Percentiles rank a stretch among this genome's conserved stretches.
phyloP scores from a whole-genome alignment of 2,329 filamentous ascomycete genomes.

The Pyrenochaeta sp. region DNA sequence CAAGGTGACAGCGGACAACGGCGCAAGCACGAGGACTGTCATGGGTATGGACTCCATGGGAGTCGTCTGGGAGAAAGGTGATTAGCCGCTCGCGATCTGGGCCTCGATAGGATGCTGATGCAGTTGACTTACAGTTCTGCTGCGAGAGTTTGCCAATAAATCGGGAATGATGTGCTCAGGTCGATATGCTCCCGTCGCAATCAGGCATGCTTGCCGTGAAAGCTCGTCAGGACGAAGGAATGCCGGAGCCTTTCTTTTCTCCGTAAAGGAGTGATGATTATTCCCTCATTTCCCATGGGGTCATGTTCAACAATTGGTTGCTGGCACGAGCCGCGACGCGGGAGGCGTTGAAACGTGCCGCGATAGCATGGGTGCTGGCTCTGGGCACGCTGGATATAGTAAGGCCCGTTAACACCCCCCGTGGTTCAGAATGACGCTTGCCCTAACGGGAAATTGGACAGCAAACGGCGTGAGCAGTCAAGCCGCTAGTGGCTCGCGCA shows the following conservation, averaged over 20 bases:
- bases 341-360: background rate
- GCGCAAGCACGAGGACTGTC: background rate
- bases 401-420: background rate
- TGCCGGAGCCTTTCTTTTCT: background rate
- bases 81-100: background rate
- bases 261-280: background rate
- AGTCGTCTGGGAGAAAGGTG: background rate
- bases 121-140: background rate
- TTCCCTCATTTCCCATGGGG: background rate
- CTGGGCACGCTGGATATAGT: background rate
- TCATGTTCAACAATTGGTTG: background rate
- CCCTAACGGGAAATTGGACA: background rate
- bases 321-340: background rate
- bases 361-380: background rate
- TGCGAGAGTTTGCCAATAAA: background rate
- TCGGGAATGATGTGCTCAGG: background rate
- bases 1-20: conserved; percentile 7
- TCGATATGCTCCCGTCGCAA: background rate
- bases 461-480: background rate
- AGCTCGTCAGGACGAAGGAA: background rate
- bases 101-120: background rate
- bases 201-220: background rate
- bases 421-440: background rate
- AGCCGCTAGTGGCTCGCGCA: background rate
- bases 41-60: background rate